Percentiles rank a stretch among this genome's conserved stretches.
These are phyloP conservation scores for Kurtzmaniella quercitrusa DNA, from an alignment of 1,139 yeast species.

Conservation along the genomic window DNA sequence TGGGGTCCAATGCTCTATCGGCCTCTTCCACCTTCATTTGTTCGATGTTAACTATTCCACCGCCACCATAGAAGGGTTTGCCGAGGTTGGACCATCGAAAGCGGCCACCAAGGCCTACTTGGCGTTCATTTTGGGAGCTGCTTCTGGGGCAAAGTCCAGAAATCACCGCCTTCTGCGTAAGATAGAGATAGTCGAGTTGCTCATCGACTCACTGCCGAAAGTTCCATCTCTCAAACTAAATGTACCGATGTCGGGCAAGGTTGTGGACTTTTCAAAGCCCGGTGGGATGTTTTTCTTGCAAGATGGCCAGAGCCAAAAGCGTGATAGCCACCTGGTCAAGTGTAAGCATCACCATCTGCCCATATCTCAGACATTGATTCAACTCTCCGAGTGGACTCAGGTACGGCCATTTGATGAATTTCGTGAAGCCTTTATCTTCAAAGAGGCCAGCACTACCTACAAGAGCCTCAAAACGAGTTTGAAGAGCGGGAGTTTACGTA, in stretches of 20 bases:
- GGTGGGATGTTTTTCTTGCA: slow-evolving; percentile 30
- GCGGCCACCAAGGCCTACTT: neutral
- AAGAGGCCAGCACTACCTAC: slow-evolving; percentile 7
- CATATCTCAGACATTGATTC: slow-evolving; percentile 12
- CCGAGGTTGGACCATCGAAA: neutral
- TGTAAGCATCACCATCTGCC: neutral
- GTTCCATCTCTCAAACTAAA: slow-evolving; percentile 8
- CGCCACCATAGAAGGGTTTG: neutral
- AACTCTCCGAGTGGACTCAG: slow-evolving; percentile 38
- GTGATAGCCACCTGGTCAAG: neutral
- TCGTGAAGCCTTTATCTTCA: slow-evolving; percentile 22
- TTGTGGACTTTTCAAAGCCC: slow-evolving; percentile 32
- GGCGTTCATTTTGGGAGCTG: neutral
- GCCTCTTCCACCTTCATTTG: neutral
- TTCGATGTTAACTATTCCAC: neutral
- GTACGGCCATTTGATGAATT: slow-evolving; percentile 33
- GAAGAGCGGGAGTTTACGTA: neutral
- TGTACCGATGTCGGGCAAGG: slow-evolving; percentile 22
- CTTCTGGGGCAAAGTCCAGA: neutral
- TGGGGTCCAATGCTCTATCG: neutral
- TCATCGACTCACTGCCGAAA: slow-evolving; percentile 1
- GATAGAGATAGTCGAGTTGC: neutral
- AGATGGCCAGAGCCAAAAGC: neutral
- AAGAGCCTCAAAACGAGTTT: slow-evolving; percentile 3
- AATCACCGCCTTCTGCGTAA: neutral